A percentile compares a stretch with the other conserved stretches of the same genome.
phyloP scores from a whole-genome alignment of 192 early-diverging fungal species.

The Coemansia pectinata region DNA sequence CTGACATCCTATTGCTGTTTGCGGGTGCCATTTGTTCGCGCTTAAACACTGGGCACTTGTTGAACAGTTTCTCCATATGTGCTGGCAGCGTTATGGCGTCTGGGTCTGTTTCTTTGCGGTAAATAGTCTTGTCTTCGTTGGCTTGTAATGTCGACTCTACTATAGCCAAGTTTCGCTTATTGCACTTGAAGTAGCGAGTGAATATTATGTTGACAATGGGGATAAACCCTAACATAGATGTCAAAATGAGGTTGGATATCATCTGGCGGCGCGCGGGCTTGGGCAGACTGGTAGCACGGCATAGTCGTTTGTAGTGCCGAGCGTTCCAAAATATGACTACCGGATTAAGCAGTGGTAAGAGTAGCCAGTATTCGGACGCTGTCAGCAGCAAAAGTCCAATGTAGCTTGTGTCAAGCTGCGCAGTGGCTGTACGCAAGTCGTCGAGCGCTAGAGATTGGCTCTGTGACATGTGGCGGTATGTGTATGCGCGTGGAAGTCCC shows the following conservation, averaged over 20 bases:
- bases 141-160: slow-evolving; percentile 30
- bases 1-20: background rate
- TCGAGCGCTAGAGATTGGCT: slow-evolving; percentile 17
- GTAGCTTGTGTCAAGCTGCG: slow-evolving; percentile 27
- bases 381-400: slow-evolving; percentile 29
- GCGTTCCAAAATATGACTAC: slow-evolving; percentile 34
- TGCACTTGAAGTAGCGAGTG: slow-evolving; percentile 44
- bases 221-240: slow-evolving; percentile 25
- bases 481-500: slow-evolving; percentile 14
- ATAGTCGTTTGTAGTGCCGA: slow-evolving; percentile 19
- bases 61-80: slow-evolving; percentile 23
- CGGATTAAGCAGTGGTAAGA: slow-evolving; percentile 44
- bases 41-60: slow-evolving; percentile 26
- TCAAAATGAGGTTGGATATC: slow-evolving; percentile 27
- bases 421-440: slow-evolving; percentile 15
- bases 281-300: slow-evolving; percentile 8
- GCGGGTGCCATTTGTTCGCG: slow-evolving; percentile 7
- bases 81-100: background rate
- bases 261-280: slow-evolving; percentile 12
- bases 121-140: slow-evolving; percentile 20
- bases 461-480: slow-evolving; percentile 27
- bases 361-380: slow-evolving; percentile 33
- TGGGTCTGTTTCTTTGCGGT: background rate
- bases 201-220: slow-evolving; percentile 44
- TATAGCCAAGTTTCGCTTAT: slow-evolving; percentile 33